Evolutionary conservation across 352 stramenopile genomes (phyloP).

Genomic region (Globisporangium echinulatum): DNA sequence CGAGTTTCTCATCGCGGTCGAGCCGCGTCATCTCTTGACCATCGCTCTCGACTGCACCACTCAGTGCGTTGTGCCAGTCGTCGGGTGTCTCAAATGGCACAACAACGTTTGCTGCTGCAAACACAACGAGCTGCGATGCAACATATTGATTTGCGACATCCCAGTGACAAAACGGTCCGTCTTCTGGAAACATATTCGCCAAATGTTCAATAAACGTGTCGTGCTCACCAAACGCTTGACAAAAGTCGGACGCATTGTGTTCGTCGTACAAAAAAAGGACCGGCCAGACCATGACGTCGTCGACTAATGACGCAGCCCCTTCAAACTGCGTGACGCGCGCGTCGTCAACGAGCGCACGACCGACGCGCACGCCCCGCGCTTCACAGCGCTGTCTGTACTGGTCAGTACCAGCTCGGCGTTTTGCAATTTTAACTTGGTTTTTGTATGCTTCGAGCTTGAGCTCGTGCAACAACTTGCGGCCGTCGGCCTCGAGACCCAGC

Average conservation of each 20-base stretch:
- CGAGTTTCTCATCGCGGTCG: constrained; percentile 59
- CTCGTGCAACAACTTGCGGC: constrained; percentile 50
- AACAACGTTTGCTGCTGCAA: constrained; percentile 65
- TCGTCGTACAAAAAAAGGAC: constrained; percentile 84
- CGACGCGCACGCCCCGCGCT: constrained; percentile 56
- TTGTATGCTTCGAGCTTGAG: constrained; percentile 55
- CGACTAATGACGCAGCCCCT: constrained; percentile 70
- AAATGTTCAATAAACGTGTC: constrained; percentile 81
- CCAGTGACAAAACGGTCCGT: constrained; percentile 79
- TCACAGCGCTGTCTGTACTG: constrained; percentile 76
- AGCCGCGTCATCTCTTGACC: constrained; percentile 56
- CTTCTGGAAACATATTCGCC: constrained; percentile 87
- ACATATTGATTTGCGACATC: constrained; percentile 65
- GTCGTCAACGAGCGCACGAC: constrained; percentile 68
- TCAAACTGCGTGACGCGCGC: constrained; percentile 78
- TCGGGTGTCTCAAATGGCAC: constrained; percentile 51
- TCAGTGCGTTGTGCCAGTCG: constrained; percentile 80
- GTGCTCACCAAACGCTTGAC: constrained; percentile 73
- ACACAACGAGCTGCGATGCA: constrained; percentile 70
- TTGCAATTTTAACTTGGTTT: constrained; percentile 62
- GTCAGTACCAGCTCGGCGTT: constrained; percentile 53
- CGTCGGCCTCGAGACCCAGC: constrained; percentile 60
- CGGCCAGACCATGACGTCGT: constrained; percentile 69
- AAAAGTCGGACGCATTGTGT: constrained; percentile 80
- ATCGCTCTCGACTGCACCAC: constrained; percentile 62